phyloP scores from a whole-genome alignment of 2,329 filamentous ascomycete species.

The Colletotrichum sojae region DNA sequence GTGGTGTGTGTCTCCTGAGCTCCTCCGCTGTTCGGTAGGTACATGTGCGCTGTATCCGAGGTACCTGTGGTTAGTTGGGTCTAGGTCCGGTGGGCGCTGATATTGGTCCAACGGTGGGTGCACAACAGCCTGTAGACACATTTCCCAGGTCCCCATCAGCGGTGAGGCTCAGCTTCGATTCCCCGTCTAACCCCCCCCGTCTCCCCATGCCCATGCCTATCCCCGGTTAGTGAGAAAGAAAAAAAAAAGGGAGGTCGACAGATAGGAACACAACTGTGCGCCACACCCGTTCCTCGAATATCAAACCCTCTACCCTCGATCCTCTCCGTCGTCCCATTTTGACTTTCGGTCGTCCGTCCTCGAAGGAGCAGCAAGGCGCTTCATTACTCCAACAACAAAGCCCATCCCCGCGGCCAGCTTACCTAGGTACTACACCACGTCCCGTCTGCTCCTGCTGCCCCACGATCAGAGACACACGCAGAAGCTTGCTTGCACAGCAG shows the following conservation, averaged over 20 bases:
- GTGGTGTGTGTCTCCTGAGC: slow-evolving; percentile 8
- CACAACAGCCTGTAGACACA: slow-evolving; percentile 25
- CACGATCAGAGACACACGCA: slow-evolving; percentile 23
- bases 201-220: not conserved
- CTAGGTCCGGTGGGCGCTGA: no score
- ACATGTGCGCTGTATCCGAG: not conserved
- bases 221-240: slow-evolving; percentile 18
- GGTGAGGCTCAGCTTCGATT: slow-evolving; percentile 40
- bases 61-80: not conserved
- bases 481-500: not conserved
- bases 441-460: slow-evolving; percentile 10
- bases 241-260: slow-evolving; percentile 34
- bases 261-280: slow-evolving; percentile 24
- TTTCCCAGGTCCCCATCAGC: slow-evolving; percentile 30
- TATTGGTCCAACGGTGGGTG: not conserved
- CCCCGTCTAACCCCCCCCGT: slow-evolving; percentile 28
- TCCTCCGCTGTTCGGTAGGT: slow-evolving; percentile 12
- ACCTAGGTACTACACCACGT: no score
- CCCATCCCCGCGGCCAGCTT: slow-evolving; percentile 11
- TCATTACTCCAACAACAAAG: slow-evolving; percentile 17
- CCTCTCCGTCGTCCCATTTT: slow-evolving; percentile 3
- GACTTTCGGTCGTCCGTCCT: slow-evolving; percentile 24
- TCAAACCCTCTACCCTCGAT: slow-evolving; percentile 21
- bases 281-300: slow-evolving; percentile 19
- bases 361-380: slow-evolving; percentile 16